Evolutionary conservation across 2,329 filamentous ascomycete genomes (phyloP).

Genomic region (Cercospora canescens): DNA sequence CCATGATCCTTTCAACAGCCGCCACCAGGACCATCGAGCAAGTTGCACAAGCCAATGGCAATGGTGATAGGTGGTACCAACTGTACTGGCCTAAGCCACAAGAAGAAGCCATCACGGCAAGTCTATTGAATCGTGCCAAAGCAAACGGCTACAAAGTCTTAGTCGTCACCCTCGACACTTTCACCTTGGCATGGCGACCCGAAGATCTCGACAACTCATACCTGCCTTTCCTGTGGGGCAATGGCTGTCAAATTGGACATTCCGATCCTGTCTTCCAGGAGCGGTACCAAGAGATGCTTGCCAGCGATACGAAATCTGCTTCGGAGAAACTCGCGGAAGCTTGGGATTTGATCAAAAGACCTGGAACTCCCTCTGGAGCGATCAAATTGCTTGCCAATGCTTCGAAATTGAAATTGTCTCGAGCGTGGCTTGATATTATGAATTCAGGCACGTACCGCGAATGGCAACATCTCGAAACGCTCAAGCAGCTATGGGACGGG

Average conservation of each 20-base stretch:
- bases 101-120: conserved; percentile 62
- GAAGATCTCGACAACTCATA: conserved; percentile 29
- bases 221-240: conserved; percentile 41
- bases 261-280: conserved; percentile 60
- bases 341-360: conserved; percentile 40
- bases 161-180: conserved; percentile 73
- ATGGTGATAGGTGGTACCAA: conserved; percentile 50
- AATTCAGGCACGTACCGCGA: conserved; percentile 38
- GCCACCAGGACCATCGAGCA: conserved; percentile 66
- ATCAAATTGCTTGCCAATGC: conserved; percentile 38
- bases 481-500: conserved; percentile 64
- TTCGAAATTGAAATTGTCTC: conserved; percentile 37
- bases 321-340: conserved; percentile 39
- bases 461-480: conserved; percentile 62
- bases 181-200: conserved; percentile 68
- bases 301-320: conserved; percentile 34
- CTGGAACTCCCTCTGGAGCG: conserved; percentile 36
- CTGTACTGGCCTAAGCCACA: conserved; percentile 65
- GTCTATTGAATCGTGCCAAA: conserved; percentile 63
- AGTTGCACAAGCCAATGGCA: conserved; percentile 59
- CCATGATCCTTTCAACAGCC: conserved; percentile 68
- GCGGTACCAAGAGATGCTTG: conserved; percentile 46
- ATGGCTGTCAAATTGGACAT: conserved; percentile 54
- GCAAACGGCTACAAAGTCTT: conserved; percentile 63
- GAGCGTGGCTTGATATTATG: conserved; percentile 38